phyloP scores from a whole-genome alignment of 164 flowering plant species.

The Chimonanthus praecox region DNA sequence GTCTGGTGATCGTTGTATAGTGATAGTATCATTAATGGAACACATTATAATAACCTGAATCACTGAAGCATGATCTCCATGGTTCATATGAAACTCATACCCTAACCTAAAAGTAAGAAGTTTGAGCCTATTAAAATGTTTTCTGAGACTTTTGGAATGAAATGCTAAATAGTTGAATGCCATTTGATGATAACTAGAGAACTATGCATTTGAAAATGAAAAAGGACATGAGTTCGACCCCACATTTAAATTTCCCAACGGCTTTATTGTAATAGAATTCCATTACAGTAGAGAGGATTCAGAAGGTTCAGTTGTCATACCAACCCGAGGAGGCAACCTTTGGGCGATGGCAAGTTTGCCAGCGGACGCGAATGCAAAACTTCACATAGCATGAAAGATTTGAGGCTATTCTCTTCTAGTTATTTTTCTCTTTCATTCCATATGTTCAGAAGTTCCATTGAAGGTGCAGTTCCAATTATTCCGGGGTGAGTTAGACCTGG shows the following conservation, averaged over 20 bases:
- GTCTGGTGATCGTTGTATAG: too few relatives aligned
- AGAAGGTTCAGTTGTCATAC: slow-evolving; percentile 23
- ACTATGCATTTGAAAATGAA: background rate
- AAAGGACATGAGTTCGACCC: background rate
- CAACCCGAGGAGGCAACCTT: slow-evolving; percentile 80
- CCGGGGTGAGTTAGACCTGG: slow-evolving; percentile 97
- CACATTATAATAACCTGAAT: too few relatives aligned
- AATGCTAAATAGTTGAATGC: too few relatives aligned
- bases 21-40: too few relatives aligned
- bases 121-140: too few relatives aligned
- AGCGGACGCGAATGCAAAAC: slow-evolving; percentile 80
- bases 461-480: slow-evolving; percentile 90
- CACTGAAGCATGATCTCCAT: too few relatives aligned
- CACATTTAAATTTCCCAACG: too few relatives aligned
- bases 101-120: too few relatives aligned
- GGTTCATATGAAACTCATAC: too few relatives aligned
- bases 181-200: too few relatives aligned
- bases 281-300: background rate
- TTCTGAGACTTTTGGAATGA: too few relatives aligned
- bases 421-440: slow-evolving; percentile 85
- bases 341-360: slow-evolving; percentile 78
- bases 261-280: background rate
- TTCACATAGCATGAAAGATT: slow-evolving; percentile 64
- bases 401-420: slow-evolving; percentile 64
- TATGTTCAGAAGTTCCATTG: slow-evolving; percentile 73